These are phyloP conservation scores for Lactarius sp. DNA, from an alignment of 768 basidiomycete species.

Conservation along the genomic window DNA sequence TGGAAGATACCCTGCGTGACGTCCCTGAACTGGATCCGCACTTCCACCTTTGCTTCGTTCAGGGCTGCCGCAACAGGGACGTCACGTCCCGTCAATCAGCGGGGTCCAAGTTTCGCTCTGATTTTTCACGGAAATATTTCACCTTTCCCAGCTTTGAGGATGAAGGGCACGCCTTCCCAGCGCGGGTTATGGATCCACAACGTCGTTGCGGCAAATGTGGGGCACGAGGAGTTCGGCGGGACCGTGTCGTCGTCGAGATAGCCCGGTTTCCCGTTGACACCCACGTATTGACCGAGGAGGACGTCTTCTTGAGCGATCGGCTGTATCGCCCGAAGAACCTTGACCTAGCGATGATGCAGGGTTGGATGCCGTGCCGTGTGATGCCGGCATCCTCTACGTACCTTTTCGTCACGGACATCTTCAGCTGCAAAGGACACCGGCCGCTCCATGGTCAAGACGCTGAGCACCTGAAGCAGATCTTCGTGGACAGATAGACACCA, in stretches of 20 bases:
- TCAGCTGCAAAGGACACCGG: slow-evolving; percentile 97
- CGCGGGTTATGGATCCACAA: slow-evolving; percentile 92
- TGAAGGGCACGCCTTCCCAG: slow-evolving; percentile 99
- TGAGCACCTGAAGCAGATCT: slow-evolving; percentile 95
- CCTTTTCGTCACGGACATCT: slow-evolving; percentile 99
- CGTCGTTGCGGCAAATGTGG: slow-evolving; percentile 88
- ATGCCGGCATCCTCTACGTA: slow-evolving; percentile 30
- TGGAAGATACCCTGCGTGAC: slow-evolving; percentile 96
- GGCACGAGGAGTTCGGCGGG: slow-evolving; percentile 86
- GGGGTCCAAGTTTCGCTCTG: background rate
- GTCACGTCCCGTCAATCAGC: background rate
- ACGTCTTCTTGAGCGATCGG: slow-evolving; percentile 73
- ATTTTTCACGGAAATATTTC: slow-evolving; percentile 29
- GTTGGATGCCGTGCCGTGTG: slow-evolving; percentile 18
- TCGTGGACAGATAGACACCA: background rate
- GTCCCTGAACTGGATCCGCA: slow-evolving; percentile 97
- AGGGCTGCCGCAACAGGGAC: slow-evolving; percentile 49
- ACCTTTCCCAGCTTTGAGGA: slow-evolving; percentile 97
- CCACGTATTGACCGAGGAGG: slow-evolving; percentile 91
- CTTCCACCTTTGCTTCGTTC: slow-evolving; percentile 98
- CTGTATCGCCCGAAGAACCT: slow-evolving; percentile 89
- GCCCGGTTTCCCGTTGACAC: slow-evolving; percentile 91
- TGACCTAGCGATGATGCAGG: slow-evolving; percentile 57
- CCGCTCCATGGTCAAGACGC: slow-evolving; percentile 94
- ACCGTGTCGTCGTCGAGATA: slow-evolving; percentile 97